Percentiles rank a stretch among this genome's conserved stretches.
These are phyloP conservation scores for Piper longum DNA, from an alignment of 164 flowering plant genomes.

Conservation along the genomic window DNA sequence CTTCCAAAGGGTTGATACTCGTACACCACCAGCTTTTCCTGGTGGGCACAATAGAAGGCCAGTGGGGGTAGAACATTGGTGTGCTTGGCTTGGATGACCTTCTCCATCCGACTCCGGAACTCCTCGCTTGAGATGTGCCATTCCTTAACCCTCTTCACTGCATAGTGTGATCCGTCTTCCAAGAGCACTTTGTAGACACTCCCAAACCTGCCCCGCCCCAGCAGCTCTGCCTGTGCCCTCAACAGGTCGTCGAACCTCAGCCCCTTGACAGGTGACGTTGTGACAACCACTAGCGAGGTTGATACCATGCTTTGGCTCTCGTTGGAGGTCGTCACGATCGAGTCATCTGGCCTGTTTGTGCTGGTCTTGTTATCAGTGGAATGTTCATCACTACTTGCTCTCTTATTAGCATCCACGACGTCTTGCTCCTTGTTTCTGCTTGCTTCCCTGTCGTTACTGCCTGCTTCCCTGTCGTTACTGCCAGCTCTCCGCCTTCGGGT, in stretches of 20 bases:
- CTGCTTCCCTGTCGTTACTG: slow-evolving; percentile 8
- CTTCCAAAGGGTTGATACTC: slow-evolving; percentile 41
- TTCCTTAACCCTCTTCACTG: slow-evolving; percentile 51
- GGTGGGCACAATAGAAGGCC: slow-evolving; percentile 25
- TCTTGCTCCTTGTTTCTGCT: background rate
- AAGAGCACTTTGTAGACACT: slow-evolving; percentile 44
- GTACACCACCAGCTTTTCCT: slow-evolving; percentile 44
- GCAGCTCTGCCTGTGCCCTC: slow-evolving; percentile 34
- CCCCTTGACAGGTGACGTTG: slow-evolving; percentile 21
- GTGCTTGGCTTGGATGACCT: slow-evolving; percentile 41
- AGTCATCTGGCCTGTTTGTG: slow-evolving; percentile 21
- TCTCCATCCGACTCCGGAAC: slow-evolving; percentile 27
- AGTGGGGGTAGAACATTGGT: slow-evolving; percentile 39
- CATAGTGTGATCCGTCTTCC: slow-evolving; percentile 23
- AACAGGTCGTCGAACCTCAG: slow-evolving; percentile 39
- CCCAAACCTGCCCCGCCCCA: slow-evolving; percentile 31
- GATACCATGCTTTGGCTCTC: slow-evolving; percentile 16
- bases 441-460: background rate
- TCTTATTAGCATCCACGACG: slow-evolving; percentile 9
- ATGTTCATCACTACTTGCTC: slow-evolving; percentile 8
- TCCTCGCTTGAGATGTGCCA: slow-evolving; percentile 27
- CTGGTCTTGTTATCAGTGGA: slow-evolving; percentile 17
- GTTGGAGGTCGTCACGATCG: slow-evolving; percentile 18
- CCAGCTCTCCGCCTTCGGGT: slow-evolving; percentile 10
- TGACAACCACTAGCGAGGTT: slow-evolving; percentile 24